These are phyloP conservation scores for Neonectria faginata DNA, from an alignment of 2,329 filamentous ascomycete genomes.

Conservation along the genomic window DNA sequence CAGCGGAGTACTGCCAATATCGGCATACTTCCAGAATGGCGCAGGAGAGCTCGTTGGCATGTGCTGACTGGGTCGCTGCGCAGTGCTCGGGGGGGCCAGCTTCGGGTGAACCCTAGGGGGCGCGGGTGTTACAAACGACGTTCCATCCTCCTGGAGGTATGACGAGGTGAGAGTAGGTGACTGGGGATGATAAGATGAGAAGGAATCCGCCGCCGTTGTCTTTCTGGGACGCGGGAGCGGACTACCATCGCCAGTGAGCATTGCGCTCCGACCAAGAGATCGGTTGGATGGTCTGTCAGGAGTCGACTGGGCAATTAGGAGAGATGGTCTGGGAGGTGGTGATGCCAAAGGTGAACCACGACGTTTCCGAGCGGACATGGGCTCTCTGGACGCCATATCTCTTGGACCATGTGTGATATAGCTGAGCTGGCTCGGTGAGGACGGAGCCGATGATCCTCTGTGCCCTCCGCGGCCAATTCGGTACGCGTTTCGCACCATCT, in stretches of 20 bases:
- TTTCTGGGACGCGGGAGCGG: constrained; percentile 70
- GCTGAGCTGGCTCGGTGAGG: constrained; percentile 72
- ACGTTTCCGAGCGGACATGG: constrained; percentile 66
- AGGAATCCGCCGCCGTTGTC: constrained; percentile 56
- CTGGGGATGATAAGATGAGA: constrained; percentile 64
- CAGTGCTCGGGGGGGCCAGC: constrained; percentile 82
- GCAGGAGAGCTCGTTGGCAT: constrained; percentile 88
- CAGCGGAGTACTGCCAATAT: constrained; percentile 79
- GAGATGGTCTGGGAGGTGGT: constrained; percentile 64
- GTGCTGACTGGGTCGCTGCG: constrained; percentile 84
- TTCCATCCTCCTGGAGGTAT: constrained; percentile 69
- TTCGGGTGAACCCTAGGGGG: constrained; percentile 79
- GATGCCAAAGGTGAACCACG: constrained; percentile 67
- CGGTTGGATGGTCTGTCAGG: constrained; percentile 65
- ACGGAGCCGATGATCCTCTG: constrained; percentile 76
- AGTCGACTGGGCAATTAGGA: constrained; percentile 66
- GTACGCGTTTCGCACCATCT: constrained; percentile 82
- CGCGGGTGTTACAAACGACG: constrained; percentile 77
- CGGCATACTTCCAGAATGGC: constrained; percentile 89
- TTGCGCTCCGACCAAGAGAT: constrained; percentile 51
- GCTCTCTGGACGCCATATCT: constrained; percentile 65
- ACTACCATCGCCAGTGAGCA: constrained; percentile 67
- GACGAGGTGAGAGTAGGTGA: constrained; percentile 73
- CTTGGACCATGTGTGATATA: constrained; percentile 70
- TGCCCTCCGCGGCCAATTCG: constrained; percentile 72